phyloP scores from a whole-genome alignment of 306 rosid species.

The Cicer judaicum region DNA sequence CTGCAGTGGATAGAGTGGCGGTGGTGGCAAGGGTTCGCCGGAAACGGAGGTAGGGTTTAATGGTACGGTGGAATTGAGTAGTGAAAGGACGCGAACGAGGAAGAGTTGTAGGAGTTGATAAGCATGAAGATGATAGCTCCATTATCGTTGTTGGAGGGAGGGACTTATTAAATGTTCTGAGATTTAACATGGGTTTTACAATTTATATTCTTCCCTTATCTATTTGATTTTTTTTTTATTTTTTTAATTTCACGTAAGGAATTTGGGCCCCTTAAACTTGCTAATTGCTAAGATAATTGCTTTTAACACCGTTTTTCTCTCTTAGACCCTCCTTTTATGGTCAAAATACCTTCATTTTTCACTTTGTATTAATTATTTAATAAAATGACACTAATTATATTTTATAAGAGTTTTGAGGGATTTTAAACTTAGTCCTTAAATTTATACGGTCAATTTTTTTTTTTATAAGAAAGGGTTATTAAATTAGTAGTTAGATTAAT shows the following conservation, averaged over 20 bases:
- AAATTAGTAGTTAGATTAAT: too few relatives aligned
- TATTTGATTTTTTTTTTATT: background rate
- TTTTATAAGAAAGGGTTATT: too few relatives aligned
- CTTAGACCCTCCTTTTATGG: background rate
- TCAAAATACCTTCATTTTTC: background rate
- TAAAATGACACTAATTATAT: too few relatives aligned
- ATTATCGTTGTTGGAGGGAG: constrained; percentile 36
- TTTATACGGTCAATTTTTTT: too few relatives aligned
- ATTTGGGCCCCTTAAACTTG: background rate
- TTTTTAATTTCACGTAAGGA: background rate
- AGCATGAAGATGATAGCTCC: constrained; percentile 49
- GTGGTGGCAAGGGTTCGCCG: constrained; percentile 17
- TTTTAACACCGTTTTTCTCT: background rate
- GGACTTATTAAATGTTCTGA: background rate
- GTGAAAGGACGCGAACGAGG: constrained; percentile 46
- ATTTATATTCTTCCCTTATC: constrained; percentile 34
- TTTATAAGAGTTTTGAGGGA: too few relatives aligned
- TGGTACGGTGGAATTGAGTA: constrained; percentile 21
- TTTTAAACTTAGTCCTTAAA: too few relatives aligned
- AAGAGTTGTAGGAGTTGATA: constrained; percentile 41
- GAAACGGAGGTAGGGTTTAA: constrained; percentile 32
- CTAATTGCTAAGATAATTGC: background rate
- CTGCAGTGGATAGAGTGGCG: constrained; percentile 38
- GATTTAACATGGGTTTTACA: constrained; percentile 47
- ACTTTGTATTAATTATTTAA: too few relatives aligned